Base-by-base conservation (phyloP, 2,329 filamentous ascomycete genomes). In the Zymoseptoria pseudotritici region DNA sequence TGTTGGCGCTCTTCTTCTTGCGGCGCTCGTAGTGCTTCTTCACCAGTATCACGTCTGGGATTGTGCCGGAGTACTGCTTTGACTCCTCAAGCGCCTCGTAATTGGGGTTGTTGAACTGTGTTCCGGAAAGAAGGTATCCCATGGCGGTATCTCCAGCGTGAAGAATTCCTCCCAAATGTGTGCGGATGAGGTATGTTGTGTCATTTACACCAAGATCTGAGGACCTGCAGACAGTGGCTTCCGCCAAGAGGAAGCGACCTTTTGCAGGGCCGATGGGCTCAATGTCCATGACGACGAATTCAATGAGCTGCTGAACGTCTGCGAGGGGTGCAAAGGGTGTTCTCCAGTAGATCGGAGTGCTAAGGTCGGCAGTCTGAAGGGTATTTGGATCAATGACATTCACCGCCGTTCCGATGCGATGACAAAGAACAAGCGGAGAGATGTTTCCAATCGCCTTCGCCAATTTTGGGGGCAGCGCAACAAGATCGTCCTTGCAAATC, bases 401-500 rank as follows among this genome's bases (percentile, higher is more conserved):
- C 70, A 99, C 82, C 0, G 91, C 84, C 2, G 92, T 97, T 63
- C 94, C 93, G 58, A 99, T 86, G 66, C 89, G 85, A 74, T 92
- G 85, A 79, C 94, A 97, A 46, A 99, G 80, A 1, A 88, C 85
- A 46, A 99, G 80, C 2, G 94, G 94, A 1, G 86, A 83, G 69
- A 97, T 96, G 75, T 96, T 97, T 64, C 94, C 92, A 56, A 89
- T 80, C 58, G 87, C 85, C 74, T 91, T 94, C 13, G 94, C 94
- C 61, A 97, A 80, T 67, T 91, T 91, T 64, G 96, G 86, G 0
- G 94, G 94, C 42, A 99, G 79, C 1, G 90, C 92, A n/a, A 99
- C 90, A 26, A 99, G 80, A 72, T 99, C 94, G 69, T 99, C 94
- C 76, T 97, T 96, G 81, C 94, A 97, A 55, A 99, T 91, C 1